Conservation (phyloP, 78 protist genomes). For the Dictyostelium intermedium region DNA sequence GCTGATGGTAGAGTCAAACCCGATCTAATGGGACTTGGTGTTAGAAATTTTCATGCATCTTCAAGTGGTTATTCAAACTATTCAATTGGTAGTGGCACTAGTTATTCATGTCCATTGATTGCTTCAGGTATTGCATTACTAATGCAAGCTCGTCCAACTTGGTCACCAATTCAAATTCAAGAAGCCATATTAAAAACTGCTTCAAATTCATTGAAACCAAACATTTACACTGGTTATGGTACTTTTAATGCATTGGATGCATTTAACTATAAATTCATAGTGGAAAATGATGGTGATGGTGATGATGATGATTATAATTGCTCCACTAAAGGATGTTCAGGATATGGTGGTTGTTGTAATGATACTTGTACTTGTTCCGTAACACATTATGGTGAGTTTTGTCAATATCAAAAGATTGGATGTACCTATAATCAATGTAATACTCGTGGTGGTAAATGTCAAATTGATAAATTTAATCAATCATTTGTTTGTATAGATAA, state of each 20-base stretch:
- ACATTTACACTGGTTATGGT: constrained; percentile 50
- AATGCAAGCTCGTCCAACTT: constrained; percentile 31
- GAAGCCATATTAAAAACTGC: constrained; percentile 29
- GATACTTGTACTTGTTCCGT: neutral
- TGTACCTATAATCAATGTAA: neutral
- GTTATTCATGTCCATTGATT: constrained; percentile 61
- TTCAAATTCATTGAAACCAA: neutral
- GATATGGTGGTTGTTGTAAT: neutral
- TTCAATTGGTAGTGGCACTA: constrained; percentile 31
- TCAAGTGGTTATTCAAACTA: neutral
- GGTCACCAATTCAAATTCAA: constrained; percentile 33
- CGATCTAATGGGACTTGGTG: constrained; percentile 42
- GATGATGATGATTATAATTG: neutral
- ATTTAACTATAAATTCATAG: neutral
- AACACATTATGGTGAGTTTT: neutral
- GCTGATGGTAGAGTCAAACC: constrained; percentile 77
- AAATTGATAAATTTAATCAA: neutral
- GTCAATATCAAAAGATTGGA: neutral
- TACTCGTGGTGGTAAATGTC: constrained; percentile 47
- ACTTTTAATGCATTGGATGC: constrained; percentile 21
- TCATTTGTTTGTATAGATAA: neutral
- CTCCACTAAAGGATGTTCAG: neutral
- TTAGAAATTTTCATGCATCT: neutral
- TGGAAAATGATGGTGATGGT: neutral
- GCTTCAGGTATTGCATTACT: constrained; percentile 66